Percentiles rank a stretch among this genome's conserved stretches.
These are phyloP conservation scores for Sextonia rubra DNA, from an alignment of 164 flowering plant species.

Conservation along the genomic window DNA sequence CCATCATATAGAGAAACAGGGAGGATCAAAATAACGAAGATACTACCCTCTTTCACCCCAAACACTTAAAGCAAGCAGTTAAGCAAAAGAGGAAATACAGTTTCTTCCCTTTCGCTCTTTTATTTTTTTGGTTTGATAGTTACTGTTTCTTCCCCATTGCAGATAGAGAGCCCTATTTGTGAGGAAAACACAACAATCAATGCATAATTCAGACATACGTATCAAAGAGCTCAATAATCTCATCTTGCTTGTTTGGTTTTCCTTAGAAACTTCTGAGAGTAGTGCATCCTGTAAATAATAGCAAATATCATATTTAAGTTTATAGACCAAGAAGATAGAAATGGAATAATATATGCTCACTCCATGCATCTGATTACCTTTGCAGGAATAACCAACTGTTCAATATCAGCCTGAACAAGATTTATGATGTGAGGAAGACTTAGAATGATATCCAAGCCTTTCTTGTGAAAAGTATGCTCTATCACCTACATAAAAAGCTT, in stretches of 20 bases:
- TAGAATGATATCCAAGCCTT: conserved; percentile 22
- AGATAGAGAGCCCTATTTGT: neutral
- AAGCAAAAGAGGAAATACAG: neutral
- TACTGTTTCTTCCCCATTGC: neutral
- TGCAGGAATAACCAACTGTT: conserved; percentile 15
- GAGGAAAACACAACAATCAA: neutral
- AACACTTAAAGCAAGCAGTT: too few species aligned
- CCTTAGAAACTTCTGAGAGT: conserved; percentile 18
- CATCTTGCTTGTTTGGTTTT: conserved; percentile 19
- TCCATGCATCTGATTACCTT: conserved; percentile 17
- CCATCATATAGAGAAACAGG: neutral
- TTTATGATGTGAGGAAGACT: conserved; percentile 31
- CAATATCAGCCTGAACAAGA: conserved; percentile 24
- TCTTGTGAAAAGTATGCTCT: conserved; percentile 22
- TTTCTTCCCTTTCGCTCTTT: neutral
- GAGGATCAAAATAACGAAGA: neutral
- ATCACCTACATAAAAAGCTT: conserved; percentile 19
- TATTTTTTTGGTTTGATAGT: too few species aligned
- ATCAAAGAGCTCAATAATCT: conserved; percentile 24
- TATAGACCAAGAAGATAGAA: neutral
- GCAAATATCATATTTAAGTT: neutral
- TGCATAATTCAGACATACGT: conserved; percentile 13
- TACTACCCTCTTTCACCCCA: neutral
- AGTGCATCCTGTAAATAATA: conserved; percentile 19
- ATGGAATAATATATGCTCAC: neutral